phyloP scores from a whole-genome alignment of 148 eudicot species.

The Nepenthes mirabilis region DNA sequence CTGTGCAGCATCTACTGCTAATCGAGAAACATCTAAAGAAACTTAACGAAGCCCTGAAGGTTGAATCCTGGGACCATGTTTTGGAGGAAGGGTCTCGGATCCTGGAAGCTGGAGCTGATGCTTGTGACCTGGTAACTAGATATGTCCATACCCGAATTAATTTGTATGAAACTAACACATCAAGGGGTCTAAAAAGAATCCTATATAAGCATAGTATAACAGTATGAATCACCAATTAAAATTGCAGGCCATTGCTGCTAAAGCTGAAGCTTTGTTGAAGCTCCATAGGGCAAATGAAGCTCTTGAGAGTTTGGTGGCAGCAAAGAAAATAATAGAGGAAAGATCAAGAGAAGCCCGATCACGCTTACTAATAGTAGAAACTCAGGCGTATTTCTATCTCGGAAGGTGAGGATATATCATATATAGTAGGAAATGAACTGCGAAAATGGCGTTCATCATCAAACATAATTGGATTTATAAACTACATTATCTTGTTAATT shows the following conservation, averaged over 20 bases:
- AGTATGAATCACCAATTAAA: neutral
- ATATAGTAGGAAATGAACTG: no score
- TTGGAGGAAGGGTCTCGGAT: slow-evolving; percentile 40
- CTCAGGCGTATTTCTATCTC: slow-evolving; percentile 27
- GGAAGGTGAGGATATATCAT: slow-evolving; percentile 23
- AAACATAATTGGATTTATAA: no score
- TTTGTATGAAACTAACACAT: neutral
- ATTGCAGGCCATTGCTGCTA: slow-evolving; percentile 32
- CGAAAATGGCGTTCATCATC: no score
- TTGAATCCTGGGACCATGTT: slow-evolving; percentile 38
- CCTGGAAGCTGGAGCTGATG: slow-evolving; percentile 36
- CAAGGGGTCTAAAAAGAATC: neutral
- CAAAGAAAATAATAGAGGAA: slow-evolving; percentile 5
- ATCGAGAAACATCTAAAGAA: slow-evolving; percentile 32
- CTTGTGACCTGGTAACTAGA: slow-evolving; percentile 34
- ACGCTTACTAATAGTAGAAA: slow-evolving; percentile 18
- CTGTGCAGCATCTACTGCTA: slow-evolving; percentile 25
- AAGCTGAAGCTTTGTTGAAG: slow-evolving; percentile 45
- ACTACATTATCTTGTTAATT: no score
- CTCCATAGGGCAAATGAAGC: slow-evolving; percentile 27
- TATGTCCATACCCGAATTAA: neutral
- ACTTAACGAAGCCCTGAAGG: slow-evolving; percentile 33
- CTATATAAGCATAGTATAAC: no score
- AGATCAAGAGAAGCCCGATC: slow-evolving; percentile 4
- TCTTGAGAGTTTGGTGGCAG: slow-evolving; percentile 7